Percentiles rank a stretch among this genome's conserved stretches.
phyloP scores from a whole-genome alignment of 768 basidiomycete genomes.

The Mycena belliarum region DNA sequence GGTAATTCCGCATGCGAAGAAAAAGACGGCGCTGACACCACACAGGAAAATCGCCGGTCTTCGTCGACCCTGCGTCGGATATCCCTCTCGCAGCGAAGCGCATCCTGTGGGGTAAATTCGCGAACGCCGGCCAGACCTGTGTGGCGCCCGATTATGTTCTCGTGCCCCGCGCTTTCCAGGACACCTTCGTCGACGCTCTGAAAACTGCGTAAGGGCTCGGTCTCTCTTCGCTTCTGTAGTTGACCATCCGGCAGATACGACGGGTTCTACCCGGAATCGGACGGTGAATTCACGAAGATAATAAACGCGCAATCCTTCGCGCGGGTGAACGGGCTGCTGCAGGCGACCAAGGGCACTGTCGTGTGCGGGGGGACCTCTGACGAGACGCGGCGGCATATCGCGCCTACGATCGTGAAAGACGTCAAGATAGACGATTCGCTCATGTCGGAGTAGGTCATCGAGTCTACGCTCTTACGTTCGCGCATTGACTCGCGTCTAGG shows the following conservation, averaged over 20 bases:
- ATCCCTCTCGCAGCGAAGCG: constrained; percentile 64
- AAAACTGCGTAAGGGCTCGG: constrained; percentile 38
- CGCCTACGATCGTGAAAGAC: constrained; percentile 71
- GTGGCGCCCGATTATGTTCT: constrained; percentile 61
- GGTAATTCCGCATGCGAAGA: constrained; percentile 17
- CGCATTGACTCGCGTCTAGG: constrained; percentile 35
- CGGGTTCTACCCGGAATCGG: constrained; percentile 52
- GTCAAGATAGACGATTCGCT: constrained; percentile 65
- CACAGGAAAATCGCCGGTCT: constrained; percentile 69
- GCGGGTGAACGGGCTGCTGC: constrained; percentile 65
- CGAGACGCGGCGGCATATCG: constrained; percentile 59
- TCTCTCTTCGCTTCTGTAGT: background rate
- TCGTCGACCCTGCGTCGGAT: constrained; percentile 72
- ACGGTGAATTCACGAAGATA: constrained; percentile 39
- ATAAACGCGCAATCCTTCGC: constrained; percentile 52
- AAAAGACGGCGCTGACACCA: background rate
- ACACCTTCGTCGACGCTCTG: constrained; percentile 45
- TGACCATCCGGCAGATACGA: constrained; percentile 39
- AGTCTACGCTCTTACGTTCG: background rate
- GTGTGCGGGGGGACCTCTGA: constrained; percentile 66
- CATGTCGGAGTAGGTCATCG: constrained; percentile 66
- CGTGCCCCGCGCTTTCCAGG: constrained; percentile 47
- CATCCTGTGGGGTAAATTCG: constrained; percentile 82
- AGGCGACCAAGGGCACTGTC: constrained; percentile 64
- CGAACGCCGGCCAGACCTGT: constrained; percentile 79